Evolutionary conservation across 352 stramenopile genomes (phyloP).

Genomic region (Phytopythium sindhum): DNA sequence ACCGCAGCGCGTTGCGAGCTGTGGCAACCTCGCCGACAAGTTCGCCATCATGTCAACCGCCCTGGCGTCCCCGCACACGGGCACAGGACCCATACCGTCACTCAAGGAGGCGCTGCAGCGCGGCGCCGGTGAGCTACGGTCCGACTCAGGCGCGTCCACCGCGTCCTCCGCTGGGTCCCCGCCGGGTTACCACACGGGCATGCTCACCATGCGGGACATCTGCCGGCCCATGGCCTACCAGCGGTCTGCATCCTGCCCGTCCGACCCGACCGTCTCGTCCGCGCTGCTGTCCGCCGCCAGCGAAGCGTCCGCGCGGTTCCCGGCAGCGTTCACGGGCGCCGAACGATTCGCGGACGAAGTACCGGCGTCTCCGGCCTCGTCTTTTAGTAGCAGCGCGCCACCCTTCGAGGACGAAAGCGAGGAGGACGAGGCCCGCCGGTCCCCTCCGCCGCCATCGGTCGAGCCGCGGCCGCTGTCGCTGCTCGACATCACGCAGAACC

Average conservation of each 20-base stretch:
- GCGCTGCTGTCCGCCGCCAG: neutral
- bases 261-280: slow-evolving; percentile 42
- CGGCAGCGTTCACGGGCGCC: neutral
- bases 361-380: neutral
- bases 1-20: slow-evolving; percentile 5
- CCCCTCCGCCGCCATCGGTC: neutral
- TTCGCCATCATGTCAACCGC: slow-evolving; percentile 17
- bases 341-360: neutral
- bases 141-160: slow-evolving; percentile 13
- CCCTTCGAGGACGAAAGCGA: slow-evolving; percentile 4
- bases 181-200: slow-evolving; percentile 8
- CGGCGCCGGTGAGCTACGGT: slow-evolving; percentile 11
- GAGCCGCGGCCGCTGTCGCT: slow-evolving; percentile 12
- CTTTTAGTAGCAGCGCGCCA: neutral
- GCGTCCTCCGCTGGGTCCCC: slow-evolving; percentile 14
- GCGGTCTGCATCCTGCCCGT: slow-evolving; percentile 66
- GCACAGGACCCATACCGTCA: slow-evolving; percentile 23
- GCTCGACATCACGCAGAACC: slow-evolving; percentile 27
- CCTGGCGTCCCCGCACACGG: no score
- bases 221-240: slow-evolving; percentile 62
- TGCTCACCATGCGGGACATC: slow-evolving; percentile 37
- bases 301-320: neutral
- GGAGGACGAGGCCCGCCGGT: neutral
- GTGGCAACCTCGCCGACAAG: slow-evolving; percentile 29
- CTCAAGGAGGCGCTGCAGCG: slow-evolving; percentile 27